A percentile compares a stretch with the other conserved stretches of the same genome.
These are phyloP conservation scores for Ceriops decandra DNA, from an alignment of 345 rosid genomes.

Conservation along the genomic window DNA sequence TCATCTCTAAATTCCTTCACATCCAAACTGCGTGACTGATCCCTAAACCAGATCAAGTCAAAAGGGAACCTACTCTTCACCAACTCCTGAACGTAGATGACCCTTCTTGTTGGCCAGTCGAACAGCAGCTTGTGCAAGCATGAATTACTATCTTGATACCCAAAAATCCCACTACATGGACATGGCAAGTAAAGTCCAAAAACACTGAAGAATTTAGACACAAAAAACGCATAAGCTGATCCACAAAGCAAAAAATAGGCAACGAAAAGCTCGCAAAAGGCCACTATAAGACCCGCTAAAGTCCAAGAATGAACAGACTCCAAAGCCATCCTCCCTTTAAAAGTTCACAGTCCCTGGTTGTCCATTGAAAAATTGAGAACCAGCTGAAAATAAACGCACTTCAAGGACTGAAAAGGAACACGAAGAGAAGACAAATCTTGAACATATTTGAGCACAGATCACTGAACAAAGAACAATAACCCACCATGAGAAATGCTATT, in stretches of 20 bases:
- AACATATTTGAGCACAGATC: background rate
- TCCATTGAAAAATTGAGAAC: background rate
- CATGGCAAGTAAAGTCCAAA: constrained; percentile 20
- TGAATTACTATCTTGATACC: constrained; percentile 15
- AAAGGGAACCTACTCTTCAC: constrained; percentile 25
- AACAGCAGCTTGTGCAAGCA: constrained; percentile 25
- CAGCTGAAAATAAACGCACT: background rate
- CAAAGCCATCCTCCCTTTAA: constrained; percentile 7
- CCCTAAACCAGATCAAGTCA: constrained; percentile 26
- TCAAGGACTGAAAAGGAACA: constrained; percentile 7
- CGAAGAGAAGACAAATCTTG: background rate
- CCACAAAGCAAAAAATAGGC: constrained; percentile 25
- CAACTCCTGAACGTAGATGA: constrained; percentile 19
- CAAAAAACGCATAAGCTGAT: constrained; percentile 17
- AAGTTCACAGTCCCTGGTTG: constrained; percentile 9
- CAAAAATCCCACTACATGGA: constrained; percentile 24
- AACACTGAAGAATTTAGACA: constrained; percentile 11
- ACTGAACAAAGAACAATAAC: background rate
- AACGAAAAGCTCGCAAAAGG: constrained; percentile 24
- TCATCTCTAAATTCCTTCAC: constrained; percentile 7
- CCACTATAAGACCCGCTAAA: constrained; percentile 16
- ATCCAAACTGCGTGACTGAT: constrained; percentile 26
- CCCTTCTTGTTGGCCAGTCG: constrained; percentile 23
- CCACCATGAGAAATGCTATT: constrained; percentile 11
- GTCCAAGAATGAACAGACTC: constrained; percentile 21